Base-by-base conservation (phyloP, 305 asterid genomes). In the Solanum chacoense region DNA sequence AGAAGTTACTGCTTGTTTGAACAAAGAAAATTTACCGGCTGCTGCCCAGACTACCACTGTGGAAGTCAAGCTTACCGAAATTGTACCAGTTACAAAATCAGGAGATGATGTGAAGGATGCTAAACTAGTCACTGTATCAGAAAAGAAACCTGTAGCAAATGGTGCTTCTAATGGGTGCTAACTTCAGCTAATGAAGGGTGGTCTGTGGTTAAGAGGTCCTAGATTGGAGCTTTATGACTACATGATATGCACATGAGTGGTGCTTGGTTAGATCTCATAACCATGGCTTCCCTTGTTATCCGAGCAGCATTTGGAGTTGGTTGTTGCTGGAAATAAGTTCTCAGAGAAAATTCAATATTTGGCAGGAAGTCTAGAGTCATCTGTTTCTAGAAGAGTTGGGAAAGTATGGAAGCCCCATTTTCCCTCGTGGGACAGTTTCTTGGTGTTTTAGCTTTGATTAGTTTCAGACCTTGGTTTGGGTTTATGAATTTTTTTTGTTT, bases 401-500 rank as follows among this genome's bases (percentile, higher is more conserved):
- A 34, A 34, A 67, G 85, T 86, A 88, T 32, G n/a, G 73, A 88
- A 35, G 88, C 85, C 76, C 90, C 80, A 63, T 86, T 75, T 86
- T 88, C 35, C 89, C 88, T 84, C 88, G 28, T 84, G 91, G 87
- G 90, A 87, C 89, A 90, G 67, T 85, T 74, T 84, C 34, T 77
- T 87, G 75, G 84, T 67, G 29, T 50, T 20, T 87, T 69, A 88
- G 92, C 87, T 87, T 65, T 74, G 63, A 55, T 24, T 40, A 85
- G 91, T 85, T 67, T 89, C 81, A 87, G 87, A 45, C 77, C 81
- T 87, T 38, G 92, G 80, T 89, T 88, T 90, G 89, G 89, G 91
- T 89, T 89, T 84, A 88, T 89, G 91, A 31, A 22, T 38, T 18
- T 12, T 71, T 32, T 80, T 75, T 74, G 32, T 28, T 65, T 79